phyloP scores from a whole-genome alignment of 192 early-diverging fungal species.

The Spizellomyces sp. region DNA sequence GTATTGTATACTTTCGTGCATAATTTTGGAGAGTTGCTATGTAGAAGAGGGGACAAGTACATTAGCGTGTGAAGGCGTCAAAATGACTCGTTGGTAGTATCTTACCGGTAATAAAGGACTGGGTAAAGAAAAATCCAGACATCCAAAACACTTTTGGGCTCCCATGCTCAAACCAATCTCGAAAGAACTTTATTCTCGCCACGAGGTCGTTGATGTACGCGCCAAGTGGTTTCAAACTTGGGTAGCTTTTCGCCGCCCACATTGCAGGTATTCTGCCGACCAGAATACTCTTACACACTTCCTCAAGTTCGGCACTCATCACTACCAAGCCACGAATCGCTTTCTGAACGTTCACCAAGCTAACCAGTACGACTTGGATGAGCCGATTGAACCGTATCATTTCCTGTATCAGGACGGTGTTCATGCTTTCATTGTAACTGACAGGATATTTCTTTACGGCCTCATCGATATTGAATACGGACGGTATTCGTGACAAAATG shows the following conservation, averaged over 20 bases:
- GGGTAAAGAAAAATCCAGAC: slow-evolving; percentile 70
- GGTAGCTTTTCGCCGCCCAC: slow-evolving; percentile 67
- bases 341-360: slow-evolving; percentile 65
- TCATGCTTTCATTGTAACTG: slow-evolving; percentile 66
- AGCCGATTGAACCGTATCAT: slow-evolving; percentile 69
- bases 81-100: not conserved
- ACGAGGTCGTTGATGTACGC: slow-evolving; percentile 60
- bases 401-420: slow-evolving; percentile 68
- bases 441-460: slow-evolving; percentile 57
- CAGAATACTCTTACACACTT: slow-evolving; percentile 62
- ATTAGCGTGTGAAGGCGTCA: not conserved
- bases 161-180: slow-evolving; percentile 59
- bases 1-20: slow-evolving; percentile 59
- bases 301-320: slow-evolving; percentile 66
- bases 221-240: slow-evolving; percentile 63
- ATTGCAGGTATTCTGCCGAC: slow-evolving; percentile 55
- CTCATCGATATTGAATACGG: slow-evolving; percentile 53
- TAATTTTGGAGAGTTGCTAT: slow-evolving; percentile 65
- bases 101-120: slow-evolving; percentile 68
- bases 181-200: slow-evolving; percentile 56
- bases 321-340: slow-evolving; percentile 65
- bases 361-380: slow-evolving; percentile 55
- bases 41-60: slow-evolving; percentile 1
- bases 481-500: slow-evolving; percentile 53
- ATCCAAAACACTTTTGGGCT: slow-evolving; percentile 63